Evolutionary conservation across 352 stramenopile genomes (phyloP), one percentile per base, ranked within the genome.

Genomic region (Phytopythium delawarense): DNA sequence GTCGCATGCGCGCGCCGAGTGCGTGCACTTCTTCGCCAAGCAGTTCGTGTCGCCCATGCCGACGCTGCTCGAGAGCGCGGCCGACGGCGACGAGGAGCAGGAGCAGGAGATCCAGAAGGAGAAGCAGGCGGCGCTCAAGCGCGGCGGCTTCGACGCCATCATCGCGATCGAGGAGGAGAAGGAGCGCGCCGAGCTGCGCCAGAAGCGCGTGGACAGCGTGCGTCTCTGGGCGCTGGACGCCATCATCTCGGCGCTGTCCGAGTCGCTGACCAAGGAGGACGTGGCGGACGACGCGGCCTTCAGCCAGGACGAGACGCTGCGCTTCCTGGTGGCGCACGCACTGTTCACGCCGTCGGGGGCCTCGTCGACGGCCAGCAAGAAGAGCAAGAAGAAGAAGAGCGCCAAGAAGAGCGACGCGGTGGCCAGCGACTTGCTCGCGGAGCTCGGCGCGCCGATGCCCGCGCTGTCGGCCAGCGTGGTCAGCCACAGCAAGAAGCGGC

Each of bases 151-250:
- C 51, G 69, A 89, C 61, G 77, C 78, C 23, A 78, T 94, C 59
- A 63, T 94, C 28, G 80, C 80, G 20, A 72, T 92, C 5, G 86
- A 94, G 46, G 86, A 94, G 57, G 81, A 88, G 57, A 87, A 84
- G 46, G 86, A 94, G 60, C 86, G 80, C n/a, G 71, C 78, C 20
- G 79, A 86, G 57, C 56, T 67, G 39, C 32, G 81, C 20, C 67
- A 69, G 61, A 81, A 83, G 52, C 81, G 81, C 39, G 73, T 78
- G 44, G 74, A 87, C 63, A 83, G 77, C 21, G 83, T 84, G 51
- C 83, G 86, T 16, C 67, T 91, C 42, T 94, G 86, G 86, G 78
- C 86, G 23, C 46, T 94, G 9, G 86, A 94, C 57, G 69, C 74
- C 11, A 77, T 94, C 49, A 68, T 83, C 44, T 55, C 71, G 60